These are phyloP conservation scores for Papiliotrema flavescens DNA, from an alignment of 1,284 basidiomycete genomes.

Conservation along the genomic window DNA sequence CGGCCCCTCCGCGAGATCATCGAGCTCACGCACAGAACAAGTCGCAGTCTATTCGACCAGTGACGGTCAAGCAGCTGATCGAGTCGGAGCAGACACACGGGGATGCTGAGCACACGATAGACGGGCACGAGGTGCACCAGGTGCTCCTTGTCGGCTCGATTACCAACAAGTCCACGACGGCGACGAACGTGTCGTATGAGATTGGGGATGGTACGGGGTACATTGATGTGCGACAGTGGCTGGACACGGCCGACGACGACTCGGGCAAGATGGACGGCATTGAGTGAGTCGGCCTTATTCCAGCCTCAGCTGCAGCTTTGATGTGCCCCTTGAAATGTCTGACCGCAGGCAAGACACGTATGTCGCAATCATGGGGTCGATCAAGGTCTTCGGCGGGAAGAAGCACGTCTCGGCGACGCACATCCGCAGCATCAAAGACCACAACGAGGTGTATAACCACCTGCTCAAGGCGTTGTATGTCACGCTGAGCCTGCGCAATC, in stretches of 20 bases:
- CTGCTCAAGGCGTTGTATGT: conserved; percentile 58
- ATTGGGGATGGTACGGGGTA: conserved; percentile 87
- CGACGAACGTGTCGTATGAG: conserved; percentile 77
- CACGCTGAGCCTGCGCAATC: conserved; percentile 50
- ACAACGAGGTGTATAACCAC: conserved; percentile 82
- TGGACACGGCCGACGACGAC: conserved; percentile 63
- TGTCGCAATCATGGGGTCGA: conserved; percentile 81
- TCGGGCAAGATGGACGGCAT: conserved; percentile 53
- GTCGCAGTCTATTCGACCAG: conserved; percentile 66
- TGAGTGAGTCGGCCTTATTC: conserved; percentile 41
- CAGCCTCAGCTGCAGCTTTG: neutral
- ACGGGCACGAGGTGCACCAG: conserved; percentile 51
- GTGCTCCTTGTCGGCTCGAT: conserved; percentile 74
- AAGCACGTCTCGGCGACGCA: conserved; percentile 74
- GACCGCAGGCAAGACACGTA: conserved; percentile 61
- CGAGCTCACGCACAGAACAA: neutral
- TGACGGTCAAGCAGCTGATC: conserved; percentile 76
- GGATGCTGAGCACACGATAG: conserved; percentile 83
- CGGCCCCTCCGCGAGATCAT: neutral
- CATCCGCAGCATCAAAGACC: conserved; percentile 66
- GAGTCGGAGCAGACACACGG: conserved; percentile 76
- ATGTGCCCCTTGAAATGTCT: no score
- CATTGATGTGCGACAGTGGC: conserved; percentile 86
- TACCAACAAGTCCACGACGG: conserved; percentile 62
- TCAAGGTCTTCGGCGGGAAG: conserved; percentile 82